Evolutionary conservation across 75 land plant species (phyloP).

Genomic region (Cryptomeria japonica): DNA sequence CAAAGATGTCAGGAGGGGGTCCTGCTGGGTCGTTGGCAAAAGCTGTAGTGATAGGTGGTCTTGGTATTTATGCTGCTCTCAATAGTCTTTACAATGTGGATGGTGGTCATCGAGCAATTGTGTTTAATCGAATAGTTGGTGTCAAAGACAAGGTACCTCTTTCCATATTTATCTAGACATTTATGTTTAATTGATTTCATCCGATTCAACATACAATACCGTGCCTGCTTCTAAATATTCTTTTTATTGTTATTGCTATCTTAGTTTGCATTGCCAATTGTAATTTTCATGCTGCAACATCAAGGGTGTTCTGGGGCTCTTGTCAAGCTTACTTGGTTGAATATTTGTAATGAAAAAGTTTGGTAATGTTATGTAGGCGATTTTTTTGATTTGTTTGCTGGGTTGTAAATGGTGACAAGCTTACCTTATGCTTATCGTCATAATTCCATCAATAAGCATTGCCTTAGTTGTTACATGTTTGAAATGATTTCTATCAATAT

Average conservation of each 20-base stretch:
- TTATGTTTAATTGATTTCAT: background rate
- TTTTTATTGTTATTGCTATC: background rate
- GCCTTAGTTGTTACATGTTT: background rate
- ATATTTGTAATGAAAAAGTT: background rate
- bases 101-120: slow-evolving; percentile 93
- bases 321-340: background rate
- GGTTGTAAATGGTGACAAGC: background rate
- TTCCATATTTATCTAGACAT: background rate
- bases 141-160: slow-evolving; percentile 72
- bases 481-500: background rate
- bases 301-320: background rate
- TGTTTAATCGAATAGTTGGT: slow-evolving; percentile 81
- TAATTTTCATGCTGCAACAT: background rate
- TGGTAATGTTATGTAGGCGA: background rate
- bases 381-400: background rate
- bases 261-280: background rate
- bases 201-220: background rate
- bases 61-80: slow-evolving; percentile 61
- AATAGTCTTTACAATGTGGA: slow-evolving; percentile 95
- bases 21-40: slow-evolving; percentile 56
- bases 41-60: slow-evolving; percentile 59
- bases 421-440: background rate
- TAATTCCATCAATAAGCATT: background rate
- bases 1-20: slow-evolving; percentile 64
- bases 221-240: background rate